These are phyloP conservation scores for Filosporella fistucella DNA, from an alignment of 495 filamentous ascomycete genomes.

Conservation along the genomic window DNA sequence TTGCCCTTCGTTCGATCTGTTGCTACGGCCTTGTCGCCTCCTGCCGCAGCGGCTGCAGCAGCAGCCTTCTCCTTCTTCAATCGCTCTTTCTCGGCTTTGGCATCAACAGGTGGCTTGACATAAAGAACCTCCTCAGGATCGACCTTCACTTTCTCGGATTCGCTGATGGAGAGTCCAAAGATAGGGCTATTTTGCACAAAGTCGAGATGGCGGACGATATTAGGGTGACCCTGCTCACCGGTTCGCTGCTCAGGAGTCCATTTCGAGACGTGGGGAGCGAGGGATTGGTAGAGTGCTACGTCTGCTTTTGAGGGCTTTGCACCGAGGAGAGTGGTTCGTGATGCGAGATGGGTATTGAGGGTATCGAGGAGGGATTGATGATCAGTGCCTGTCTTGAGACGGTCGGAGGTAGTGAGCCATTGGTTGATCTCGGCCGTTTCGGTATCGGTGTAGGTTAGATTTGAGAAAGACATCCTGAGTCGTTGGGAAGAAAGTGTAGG, in stretches of 20 bases:
- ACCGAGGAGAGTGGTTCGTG: slow-evolving; percentile 84
- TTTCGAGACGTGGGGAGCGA: slow-evolving; percentile 71
- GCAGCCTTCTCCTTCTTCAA: slow-evolving; percentile 82
- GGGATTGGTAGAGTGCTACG: slow-evolving; percentile 74
- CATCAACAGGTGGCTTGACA: slow-evolving; percentile 73
- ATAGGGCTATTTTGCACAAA: slow-evolving; percentile 87
- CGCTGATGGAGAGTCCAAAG: slow-evolving; percentile 66
- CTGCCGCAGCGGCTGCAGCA: slow-evolving; percentile 42
- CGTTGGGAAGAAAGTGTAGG: slow-evolving; percentile 30
- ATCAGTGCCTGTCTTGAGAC: slow-evolving; percentile 56
- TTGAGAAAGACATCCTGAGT: slow-evolving; percentile 59
- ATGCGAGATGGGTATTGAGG: slow-evolving; percentile 82
- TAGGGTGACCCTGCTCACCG: slow-evolving; percentile 82
- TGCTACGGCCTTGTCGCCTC: slow-evolving; percentile 37
- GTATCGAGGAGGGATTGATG: slow-evolving; percentile 63
- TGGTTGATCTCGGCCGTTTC: slow-evolving; percentile 84
- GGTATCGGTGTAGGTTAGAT: slow-evolving; percentile 61
- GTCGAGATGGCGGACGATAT: slow-evolving; percentile 88
- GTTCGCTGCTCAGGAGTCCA: slow-evolving; percentile 88
- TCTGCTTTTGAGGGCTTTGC: slow-evolving; percentile 90
- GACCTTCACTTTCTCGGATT: slow-evolving; percentile 74
- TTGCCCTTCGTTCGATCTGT: slow-evolving; percentile 43
- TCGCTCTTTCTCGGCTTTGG: slow-evolving; percentile 84
- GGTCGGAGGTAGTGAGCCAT: slow-evolving; percentile 73
- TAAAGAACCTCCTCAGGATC: slow-evolving; percentile 77